Evolutionary conservation across 768 basidiomycete species (phyloP).

Genomic region (Russula lepida): DNA sequence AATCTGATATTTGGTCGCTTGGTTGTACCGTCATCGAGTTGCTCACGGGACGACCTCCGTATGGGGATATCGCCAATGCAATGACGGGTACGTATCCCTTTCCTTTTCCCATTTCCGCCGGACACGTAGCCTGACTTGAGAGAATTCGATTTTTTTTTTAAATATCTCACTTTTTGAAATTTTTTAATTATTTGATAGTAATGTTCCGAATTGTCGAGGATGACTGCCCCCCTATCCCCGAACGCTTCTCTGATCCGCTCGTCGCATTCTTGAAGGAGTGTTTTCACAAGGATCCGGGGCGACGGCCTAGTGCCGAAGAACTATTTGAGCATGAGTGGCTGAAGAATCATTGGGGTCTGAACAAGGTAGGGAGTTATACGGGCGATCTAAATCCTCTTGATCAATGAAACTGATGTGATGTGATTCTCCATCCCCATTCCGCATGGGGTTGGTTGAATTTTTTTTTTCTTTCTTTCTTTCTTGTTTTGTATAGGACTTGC

Average conservation of each 20-base stretch:
- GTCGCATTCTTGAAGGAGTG: constrained; percentile 77
- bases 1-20: constrained; percentile 93
- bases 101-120: neutral
- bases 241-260: constrained; percentile 65
- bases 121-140: neutral
- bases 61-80: constrained; percentile 78
- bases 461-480: neutral
- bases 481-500: constrained; percentile 49
- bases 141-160: no score
- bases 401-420: neutral
- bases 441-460: neutral
- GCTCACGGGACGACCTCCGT: constrained; percentile 86
- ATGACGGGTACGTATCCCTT: constrained; percentile 72
- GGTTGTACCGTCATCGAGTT: constrained; percentile 94
- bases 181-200: constrained; percentile 41
- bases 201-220: constrained; percentile 99
- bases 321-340: constrained; percentile 93
- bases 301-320: constrained; percentile 75
- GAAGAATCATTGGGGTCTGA: constrained; percentile 66
- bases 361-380: constrained; percentile 46
- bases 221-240: constrained; percentile 78
- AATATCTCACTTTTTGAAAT: no score
- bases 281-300: constrained; percentile 79
- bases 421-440: neutral
- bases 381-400: neutral